phyloP scores from a whole-genome alignment of 192 early-diverging fungal genomes.

The Neocallimastix lanati region DNA sequence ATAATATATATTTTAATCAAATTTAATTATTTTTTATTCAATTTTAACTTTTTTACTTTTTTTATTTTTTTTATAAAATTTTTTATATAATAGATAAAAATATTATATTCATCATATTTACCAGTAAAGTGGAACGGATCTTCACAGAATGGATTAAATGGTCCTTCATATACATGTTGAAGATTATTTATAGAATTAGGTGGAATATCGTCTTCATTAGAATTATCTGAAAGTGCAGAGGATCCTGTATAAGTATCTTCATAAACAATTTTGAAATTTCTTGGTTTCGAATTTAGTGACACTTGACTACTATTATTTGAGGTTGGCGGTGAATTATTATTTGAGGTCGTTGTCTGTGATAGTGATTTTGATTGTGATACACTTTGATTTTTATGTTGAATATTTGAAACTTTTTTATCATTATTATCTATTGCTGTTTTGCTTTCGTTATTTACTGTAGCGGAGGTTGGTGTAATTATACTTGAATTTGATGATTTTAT shows the following conservation, averaged over 20 bases:
- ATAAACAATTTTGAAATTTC: background rate
- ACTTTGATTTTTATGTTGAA: background rate
- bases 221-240: background rate
- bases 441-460: background rate
- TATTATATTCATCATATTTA: background rate
- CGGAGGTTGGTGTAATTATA: background rate
- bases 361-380: background rate
- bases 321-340: background rate
- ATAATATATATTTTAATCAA: too few species aligned
- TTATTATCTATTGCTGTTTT: background rate
- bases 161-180: background rate
- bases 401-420: background rate
- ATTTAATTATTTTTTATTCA: too few species aligned
- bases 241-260: background rate
- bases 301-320: background rate
- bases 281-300: background rate
- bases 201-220: background rate
- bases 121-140: background rate
- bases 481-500: background rate
- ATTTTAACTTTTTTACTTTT: too few species aligned
- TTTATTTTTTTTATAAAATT: too few species aligned
- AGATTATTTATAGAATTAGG: background rate
- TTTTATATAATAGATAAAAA: too few species aligned
- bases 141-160: background rate
- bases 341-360: background rate